Base-by-base conservation (phyloP, 148 eudicot species). In the Arctostaphylos glauca region DNA sequence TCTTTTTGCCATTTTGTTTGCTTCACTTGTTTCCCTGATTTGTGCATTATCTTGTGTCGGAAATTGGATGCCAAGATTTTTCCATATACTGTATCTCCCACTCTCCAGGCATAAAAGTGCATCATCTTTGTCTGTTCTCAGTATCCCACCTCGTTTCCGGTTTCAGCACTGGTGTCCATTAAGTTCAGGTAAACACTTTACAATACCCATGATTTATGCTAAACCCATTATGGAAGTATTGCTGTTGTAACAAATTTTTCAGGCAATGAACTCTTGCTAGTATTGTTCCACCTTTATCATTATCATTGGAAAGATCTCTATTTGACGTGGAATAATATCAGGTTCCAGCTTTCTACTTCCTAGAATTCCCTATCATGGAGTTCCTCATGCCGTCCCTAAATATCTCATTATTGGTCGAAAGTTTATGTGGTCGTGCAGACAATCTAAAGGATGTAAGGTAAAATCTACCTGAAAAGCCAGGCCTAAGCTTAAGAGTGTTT, bases 101-200 rank as follows among this genome's bases (percentile, higher is more conserved):
- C 86, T 94, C 81, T 90, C 90, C 84, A 87, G 91, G 89, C 94
- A 86, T 81, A 91, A 88, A 83, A 89, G 86, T 86, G 88, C 85
- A 9, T 83, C 97, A 68, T 75, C 93, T 12, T 64, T 88, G 41
- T 87, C 95, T 19, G 93, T 91, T 80, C 90, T 89, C 83, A 93
- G 87, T 83, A 87, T 91, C 68, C 81, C 95, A 44, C 84, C 93
- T 43, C 93, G 93, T 88, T 93, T 94, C 79, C 86, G 89, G 76
- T 88, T 94, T 79, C 90, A 79, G 85, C 88, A 86, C 23, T 94
- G 98, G 98, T 91, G 93, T 86, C 89, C 93, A 68, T 85, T 90
- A 23, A 91, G 70, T 85, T 82, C 94, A 80, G 98, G 99, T 94
- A 91, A 87, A 86, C 62, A 86, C 62, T 86, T 50, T 74, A 41